phyloP scores from a whole-genome alignment of 2,329 filamentous ascomycete species.

The Colletotrichum cereale region DNA sequence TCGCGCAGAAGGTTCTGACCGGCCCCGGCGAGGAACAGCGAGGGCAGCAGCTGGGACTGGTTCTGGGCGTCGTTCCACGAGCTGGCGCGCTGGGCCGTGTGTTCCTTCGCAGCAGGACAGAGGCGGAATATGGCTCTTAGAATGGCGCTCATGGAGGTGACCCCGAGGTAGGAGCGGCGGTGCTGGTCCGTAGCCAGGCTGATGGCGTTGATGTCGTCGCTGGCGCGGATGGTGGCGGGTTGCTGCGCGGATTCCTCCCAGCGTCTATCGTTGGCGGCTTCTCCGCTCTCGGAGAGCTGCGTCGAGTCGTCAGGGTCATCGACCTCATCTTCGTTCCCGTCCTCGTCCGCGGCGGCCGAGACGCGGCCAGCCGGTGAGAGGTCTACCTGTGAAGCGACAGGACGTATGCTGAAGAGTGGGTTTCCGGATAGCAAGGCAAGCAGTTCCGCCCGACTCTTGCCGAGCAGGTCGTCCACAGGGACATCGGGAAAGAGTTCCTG shows the following conservation, averaged over 20 bases:
- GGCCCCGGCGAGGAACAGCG: conserved; percentile 50
- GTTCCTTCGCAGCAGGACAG: conserved; percentile 47
- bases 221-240: conserved; percentile 42
- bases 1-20: conserved; percentile 52
- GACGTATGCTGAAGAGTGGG: conserved; percentile 3
- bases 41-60: conserved; percentile 49
- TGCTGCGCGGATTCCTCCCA: conserved; percentile 47
- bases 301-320: conserved; percentile 42
- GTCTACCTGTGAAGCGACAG: not conserved
- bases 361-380: conserved; percentile 16
- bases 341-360: conserved; percentile 2
- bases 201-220: conserved; percentile 50
- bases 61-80: conserved; percentile 44
- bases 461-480: conserved; percentile 38
- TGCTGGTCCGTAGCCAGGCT: conserved; percentile 66
- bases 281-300: conserved; percentile 46
- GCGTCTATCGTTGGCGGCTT: conserved; percentile 45
- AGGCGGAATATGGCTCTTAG: conserved; percentile 67
- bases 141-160: conserved; percentile 73
- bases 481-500: conserved; percentile 43
- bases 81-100: conserved; percentile 45
- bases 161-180: conserved; percentile 71
- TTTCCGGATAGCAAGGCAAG: conserved; percentile 37
- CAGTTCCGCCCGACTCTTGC: conserved; percentile 44
- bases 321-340: conserved; percentile 11